Evolutionary conservation across 2,329 filamentous ascomycete species (phyloP), one percentile per base, ranked within the genome.

Genomic region (Ampelomyces quisqualis): DNA sequence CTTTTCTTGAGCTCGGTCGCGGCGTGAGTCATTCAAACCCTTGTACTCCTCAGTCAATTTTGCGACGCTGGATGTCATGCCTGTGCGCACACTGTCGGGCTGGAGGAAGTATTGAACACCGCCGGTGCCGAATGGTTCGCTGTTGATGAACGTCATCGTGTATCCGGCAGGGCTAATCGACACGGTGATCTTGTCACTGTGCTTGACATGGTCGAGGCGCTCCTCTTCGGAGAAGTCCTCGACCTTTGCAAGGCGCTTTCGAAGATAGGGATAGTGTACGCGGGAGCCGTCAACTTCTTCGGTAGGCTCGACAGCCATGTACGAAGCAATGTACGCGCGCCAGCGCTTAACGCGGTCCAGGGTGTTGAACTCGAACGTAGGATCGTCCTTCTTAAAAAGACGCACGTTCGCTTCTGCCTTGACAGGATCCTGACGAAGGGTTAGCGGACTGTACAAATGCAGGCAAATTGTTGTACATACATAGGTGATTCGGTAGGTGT

Each of bases 311-410:
- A 90, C 80, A 49, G 89, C 88, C 53, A 89, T 87, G 68, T 87
- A 97, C 0, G 90, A 90, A 13, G 91, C 90, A 42, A 95, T 88
- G 65, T 98, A 98, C 72, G 94, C 95, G 57, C 91, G 88, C 93
- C 93, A 98, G 26, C 82, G 74, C 48, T 77, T 77, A 51, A 82
- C 77, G 3, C 74, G 70, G 37, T 75, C 77, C 17, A 82, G 78
- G 48, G 89, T 84, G 41, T 85, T 84, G 35, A 84, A 80, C 61
- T 93, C 86, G 74, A 95, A 76, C 0, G 80, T 83, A 1, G 76
- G 85, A 54, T 95, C 89, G 53, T 95, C 88, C 60, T 85, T 85
- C 56, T 93, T 90, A 65, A 95, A 89, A 0, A 95, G 86, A 27
- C 88, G 88, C 8, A 95, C 77, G 1, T 81, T 84, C 22, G 86